A percentile compares a stretch with the other conserved stretches of the same genome.
phyloP scores from a whole-genome alignment of 441 rosid genomes.

The Gossypium trilobum region DNA sequence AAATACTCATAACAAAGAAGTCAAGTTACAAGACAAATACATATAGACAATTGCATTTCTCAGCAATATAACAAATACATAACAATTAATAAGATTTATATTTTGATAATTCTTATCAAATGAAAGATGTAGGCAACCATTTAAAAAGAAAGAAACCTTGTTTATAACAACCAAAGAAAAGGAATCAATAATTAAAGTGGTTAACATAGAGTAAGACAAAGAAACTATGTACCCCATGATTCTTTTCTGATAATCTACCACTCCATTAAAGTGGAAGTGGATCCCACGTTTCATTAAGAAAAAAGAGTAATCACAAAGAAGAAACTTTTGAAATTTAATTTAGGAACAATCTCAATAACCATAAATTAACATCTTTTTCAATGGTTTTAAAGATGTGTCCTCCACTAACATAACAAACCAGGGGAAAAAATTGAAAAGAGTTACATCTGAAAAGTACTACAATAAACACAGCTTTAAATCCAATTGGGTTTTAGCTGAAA shows the following conservation, averaged over 20 bases:
- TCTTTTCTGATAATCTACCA: not conserved
- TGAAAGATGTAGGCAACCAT: not conserved
- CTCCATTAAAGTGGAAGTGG: slow-evolving; percentile 13
- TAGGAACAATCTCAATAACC: slow-evolving; percentile 3
- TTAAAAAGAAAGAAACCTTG: not conserved
- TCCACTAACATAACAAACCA: slow-evolving; percentile 17
- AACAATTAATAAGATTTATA: not conserved
- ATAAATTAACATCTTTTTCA: slow-evolving; percentile 3
- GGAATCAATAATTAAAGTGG: slow-evolving; percentile 17
- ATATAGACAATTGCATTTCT: not conserved
- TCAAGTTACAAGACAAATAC: not conserved
- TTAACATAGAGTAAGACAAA: slow-evolving; percentile 4
- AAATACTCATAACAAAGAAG: not conserved
- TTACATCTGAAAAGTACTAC: not conserved
- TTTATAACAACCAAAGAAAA: not conserved
- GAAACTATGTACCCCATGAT: not conserved
- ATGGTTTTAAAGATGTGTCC: slow-evolving; percentile 16
- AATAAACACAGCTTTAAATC: not conserved
- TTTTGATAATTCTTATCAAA: not conserved
- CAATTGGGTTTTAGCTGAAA: slow-evolving; percentile 11
- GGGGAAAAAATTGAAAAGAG: not conserved
- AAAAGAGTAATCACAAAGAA: not conserved
- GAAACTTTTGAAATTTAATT: slow-evolving; percentile 7
- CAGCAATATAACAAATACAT: not conserved
- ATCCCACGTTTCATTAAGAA: slow-evolving; percentile 14